phyloP scores from a whole-genome alignment of 202 grass and related monocot genomes.

The Tripidium arundinaceum region DNA sequence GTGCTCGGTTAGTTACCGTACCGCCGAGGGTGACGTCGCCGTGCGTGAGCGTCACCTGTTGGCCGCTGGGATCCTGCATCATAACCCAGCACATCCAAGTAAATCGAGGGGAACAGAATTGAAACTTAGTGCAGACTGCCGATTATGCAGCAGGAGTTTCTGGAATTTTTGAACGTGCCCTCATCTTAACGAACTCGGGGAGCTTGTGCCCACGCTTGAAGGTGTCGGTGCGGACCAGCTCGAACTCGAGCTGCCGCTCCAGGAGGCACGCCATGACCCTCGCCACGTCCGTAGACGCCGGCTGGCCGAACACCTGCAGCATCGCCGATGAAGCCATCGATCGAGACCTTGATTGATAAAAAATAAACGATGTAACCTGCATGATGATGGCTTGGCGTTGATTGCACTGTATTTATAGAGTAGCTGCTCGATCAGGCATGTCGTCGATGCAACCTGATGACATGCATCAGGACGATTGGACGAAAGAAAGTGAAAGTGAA shows the following conservation, averaged over 20 bases:
- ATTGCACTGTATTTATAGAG: constrained; percentile 12
- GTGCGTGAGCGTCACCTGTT: constrained; percentile 49
- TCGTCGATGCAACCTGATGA: too few relatives aligned
- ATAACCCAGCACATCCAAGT: too few relatives aligned
- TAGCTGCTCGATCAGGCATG: neutral
- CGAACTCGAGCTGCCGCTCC: constrained; percentile 57
- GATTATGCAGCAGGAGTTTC: too few relatives aligned
- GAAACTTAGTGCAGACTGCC: neutral
- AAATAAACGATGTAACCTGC: neutral
- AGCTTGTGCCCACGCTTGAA: constrained; percentile 28
- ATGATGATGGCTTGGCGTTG: neutral
- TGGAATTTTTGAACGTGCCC: constrained; percentile 9
- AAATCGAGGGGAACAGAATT: neutral
- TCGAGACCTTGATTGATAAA: neutral
- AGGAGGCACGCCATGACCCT: constrained; percentile 66
- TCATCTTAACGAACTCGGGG: constrained; percentile 40
- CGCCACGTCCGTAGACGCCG: constrained; percentile 53
- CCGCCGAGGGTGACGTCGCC: constrained; percentile 33
- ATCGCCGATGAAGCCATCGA: constrained; percentile 8
- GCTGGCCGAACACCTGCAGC: constrained; percentile 65
- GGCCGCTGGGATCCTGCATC: constrained; percentile 39
- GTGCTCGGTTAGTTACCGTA: neutral
- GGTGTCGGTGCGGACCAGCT: constrained; percentile 58
- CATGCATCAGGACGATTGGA: neutral
- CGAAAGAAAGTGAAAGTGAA: neutral